Percentiles rank a stretch among this genome's conserved stretches.
Conservation (phyloP, 140 eudicot genomes). For the Eryngium alpinum region DNA sequence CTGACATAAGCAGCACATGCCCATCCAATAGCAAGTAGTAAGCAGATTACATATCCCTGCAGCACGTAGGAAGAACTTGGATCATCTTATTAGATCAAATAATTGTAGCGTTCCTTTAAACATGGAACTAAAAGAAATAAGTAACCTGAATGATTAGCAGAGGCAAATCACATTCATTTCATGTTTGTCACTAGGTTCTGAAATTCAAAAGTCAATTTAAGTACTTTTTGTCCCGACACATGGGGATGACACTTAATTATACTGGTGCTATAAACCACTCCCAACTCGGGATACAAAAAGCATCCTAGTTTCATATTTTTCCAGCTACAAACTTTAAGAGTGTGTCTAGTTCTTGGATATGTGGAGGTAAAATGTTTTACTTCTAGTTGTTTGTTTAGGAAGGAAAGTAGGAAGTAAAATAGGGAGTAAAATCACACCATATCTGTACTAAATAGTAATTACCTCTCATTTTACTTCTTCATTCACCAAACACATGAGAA, state of each 20-base stretch:
- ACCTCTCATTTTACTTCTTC: no score
- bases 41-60: constrained; percentile 90
- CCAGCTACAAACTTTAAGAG: background rate
- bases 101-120: constrained; percentile 11
- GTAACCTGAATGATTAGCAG: no score
- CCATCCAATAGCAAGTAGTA: constrained; percentile 89
- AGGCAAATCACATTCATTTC: background rate
- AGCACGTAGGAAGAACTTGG: constrained; percentile 15
- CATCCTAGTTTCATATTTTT: background rate
- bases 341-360: no score
- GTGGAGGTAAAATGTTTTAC: no score
- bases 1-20: constrained; percentile 96
- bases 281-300: background rate
- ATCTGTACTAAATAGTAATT: no score
- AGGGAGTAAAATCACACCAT: no score
- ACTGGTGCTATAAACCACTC: no score
- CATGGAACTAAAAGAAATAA: background rate
- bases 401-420: no score
- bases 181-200: background rate
- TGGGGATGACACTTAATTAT: no score
- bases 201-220: background rate
- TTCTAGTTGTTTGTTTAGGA: no score
- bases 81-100: constrained; percentile 2
- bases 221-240: background rate
- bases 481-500: no score